Conservation (phyloP, 495 filamentous ascomycete genomes). For the Lophium mytilinum region DNA sequence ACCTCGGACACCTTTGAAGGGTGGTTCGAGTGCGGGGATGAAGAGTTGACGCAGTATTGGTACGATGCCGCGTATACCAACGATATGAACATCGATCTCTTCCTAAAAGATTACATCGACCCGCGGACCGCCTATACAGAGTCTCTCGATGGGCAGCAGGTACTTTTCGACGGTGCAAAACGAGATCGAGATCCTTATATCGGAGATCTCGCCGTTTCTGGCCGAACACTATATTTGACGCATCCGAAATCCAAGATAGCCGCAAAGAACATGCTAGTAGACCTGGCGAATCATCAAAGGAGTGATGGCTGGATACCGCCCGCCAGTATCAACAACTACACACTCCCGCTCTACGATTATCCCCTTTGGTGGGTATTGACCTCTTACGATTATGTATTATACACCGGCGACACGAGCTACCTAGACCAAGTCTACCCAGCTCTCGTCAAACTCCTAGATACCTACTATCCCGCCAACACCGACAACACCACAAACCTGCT, state of each 20-base stretch:
- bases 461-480: background rate
- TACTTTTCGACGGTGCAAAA: constrained; percentile 42
- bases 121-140: constrained; percentile 33
- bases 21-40: constrained; percentile 42
- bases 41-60: constrained; percentile 42
- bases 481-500: constrained; percentile 30
- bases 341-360: constrained; percentile 40
- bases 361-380: constrained; percentile 42
- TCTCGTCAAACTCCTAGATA: constrained; percentile 36
- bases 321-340: constrained; percentile 41
- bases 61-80: constrained; percentile 42
- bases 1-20: constrained; percentile 40
- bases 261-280: constrained; percentile 37
- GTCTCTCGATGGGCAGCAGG: constrained; percentile 35
- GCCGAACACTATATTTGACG: constrained; percentile 39
- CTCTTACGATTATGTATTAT: constrained; percentile 39
- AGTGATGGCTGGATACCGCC: constrained; percentile 46
- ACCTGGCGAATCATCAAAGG: constrained; percentile 40
- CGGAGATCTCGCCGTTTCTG: constrained; percentile 40
- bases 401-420: constrained; percentile 36
- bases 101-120: constrained; percentile 35
- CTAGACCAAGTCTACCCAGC: constrained; percentile 29
- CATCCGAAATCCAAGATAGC: constrained; percentile 33
- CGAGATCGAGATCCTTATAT: constrained; percentile 43
- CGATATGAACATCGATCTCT: constrained; percentile 37